Conservation (phyloP, 2,329 filamentous ascomycete genomes). For the Delphinella strobiligena region DNA sequence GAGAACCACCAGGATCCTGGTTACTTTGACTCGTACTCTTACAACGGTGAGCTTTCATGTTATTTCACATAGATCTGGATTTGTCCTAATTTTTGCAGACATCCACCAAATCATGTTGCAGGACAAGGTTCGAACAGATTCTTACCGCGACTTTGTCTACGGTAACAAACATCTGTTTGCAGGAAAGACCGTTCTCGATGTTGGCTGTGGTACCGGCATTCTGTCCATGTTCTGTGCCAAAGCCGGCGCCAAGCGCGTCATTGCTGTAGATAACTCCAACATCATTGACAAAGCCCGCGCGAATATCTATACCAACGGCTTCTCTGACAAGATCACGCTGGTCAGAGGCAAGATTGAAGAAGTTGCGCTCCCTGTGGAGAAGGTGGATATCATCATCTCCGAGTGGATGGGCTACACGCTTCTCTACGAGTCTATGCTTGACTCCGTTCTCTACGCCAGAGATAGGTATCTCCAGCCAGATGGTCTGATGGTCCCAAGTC, state of each 20-base stretch:
- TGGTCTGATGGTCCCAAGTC: constrained; percentile 76
- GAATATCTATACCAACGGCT: constrained; percentile 71
- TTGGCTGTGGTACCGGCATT: constrained; percentile 74
- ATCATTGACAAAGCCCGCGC: constrained; percentile 80
- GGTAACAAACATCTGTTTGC: constrained; percentile 78
- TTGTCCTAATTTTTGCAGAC: constrained; percentile 35
- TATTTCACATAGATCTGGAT: background rate
- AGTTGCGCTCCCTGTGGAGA: constrained; percentile 57
- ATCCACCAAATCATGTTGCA: constrained; percentile 97
- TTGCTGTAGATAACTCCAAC: constrained; percentile 83
- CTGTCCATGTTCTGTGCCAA: constrained; percentile 90
- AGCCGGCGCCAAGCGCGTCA: constrained; percentile 74
- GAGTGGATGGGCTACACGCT: constrained; percentile 98
- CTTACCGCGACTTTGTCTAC: constrained; percentile 92
- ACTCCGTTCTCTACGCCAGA: constrained; percentile 77
- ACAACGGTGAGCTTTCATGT: constrained; percentile 9
- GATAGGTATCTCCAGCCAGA: constrained; percentile 73
- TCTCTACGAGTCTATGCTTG: constrained; percentile 91
- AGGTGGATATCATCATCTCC: constrained; percentile 89
- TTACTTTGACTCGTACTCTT: constrained; percentile 17
- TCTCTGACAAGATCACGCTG: constrained; percentile 63
- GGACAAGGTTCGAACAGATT: constrained; percentile 74
- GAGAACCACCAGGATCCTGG: constrained; percentile 13
- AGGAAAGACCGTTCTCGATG: constrained; percentile 78
- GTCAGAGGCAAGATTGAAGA: constrained; percentile 82